Conservation (phyloP, 192 early-diverging fungal genomes). For the Coemansia sp. region DNA sequence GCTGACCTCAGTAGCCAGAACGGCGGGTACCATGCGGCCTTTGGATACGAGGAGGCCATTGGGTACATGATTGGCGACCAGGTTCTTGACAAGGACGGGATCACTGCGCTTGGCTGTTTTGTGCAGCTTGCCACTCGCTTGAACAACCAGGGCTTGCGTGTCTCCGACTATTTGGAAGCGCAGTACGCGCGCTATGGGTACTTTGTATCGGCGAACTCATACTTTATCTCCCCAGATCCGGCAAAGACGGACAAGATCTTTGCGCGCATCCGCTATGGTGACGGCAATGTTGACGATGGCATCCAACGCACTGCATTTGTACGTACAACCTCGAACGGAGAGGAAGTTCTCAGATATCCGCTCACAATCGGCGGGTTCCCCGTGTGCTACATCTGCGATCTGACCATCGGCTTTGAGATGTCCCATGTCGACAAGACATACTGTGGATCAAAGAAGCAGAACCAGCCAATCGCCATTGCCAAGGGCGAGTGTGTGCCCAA, state of each 20-base stretch:
- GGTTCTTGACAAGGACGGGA: slow-evolving; percentile 92
- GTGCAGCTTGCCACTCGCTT: slow-evolving; percentile 74
- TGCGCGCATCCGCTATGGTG: slow-evolving; percentile 78
- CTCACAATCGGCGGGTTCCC: slow-evolving; percentile 65
- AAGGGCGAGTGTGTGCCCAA: background rate
- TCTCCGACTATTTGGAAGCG: slow-evolving; percentile 71
- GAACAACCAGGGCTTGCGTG: slow-evolving; percentile 62
- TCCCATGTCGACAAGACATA: slow-evolving; percentile 44
- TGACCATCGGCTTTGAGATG: slow-evolving; percentile 88
- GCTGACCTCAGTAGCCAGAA: slow-evolving; percentile 62
- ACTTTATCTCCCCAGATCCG: slow-evolving; percentile 84
- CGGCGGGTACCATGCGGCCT: slow-evolving; percentile 66
- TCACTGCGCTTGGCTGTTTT: slow-evolving; percentile 81
- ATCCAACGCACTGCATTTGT: slow-evolving; percentile 26
- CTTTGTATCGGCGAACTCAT: slow-evolving; percentile 85
- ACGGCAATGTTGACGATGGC: background rate
- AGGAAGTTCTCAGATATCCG: slow-evolving; percentile 71
- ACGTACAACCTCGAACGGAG: slow-evolving; percentile 3
- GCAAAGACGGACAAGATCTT: slow-evolving; percentile 74
- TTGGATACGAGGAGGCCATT: slow-evolving; percentile 95
- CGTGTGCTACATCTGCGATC: slow-evolving; percentile 77
- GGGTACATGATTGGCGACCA: slow-evolving; percentile 79
- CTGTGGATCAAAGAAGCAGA: background rate
- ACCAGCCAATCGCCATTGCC: background rate
- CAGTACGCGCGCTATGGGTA: slow-evolving; percentile 79